A percentile compares a stretch with the other conserved stretches of the same genome.
Conservation (phyloP, 371 early-diverging fungal species). For the Smittium culicis region DNA sequence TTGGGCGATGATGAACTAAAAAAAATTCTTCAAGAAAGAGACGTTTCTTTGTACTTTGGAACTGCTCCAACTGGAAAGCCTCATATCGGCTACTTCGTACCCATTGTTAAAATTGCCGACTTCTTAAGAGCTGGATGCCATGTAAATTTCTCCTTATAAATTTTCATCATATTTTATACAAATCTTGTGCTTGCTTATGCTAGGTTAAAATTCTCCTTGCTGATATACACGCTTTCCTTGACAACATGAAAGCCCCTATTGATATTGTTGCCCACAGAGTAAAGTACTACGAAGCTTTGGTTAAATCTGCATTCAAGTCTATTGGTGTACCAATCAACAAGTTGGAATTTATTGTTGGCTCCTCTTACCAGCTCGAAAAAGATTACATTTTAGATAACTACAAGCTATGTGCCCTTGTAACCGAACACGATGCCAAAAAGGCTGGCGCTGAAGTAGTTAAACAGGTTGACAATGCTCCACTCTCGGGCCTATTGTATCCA, state of each 20-base stretch:
- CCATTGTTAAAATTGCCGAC: slow-evolving; percentile 97
- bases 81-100: slow-evolving; percentile 98
- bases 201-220: slow-evolving; percentile 83
- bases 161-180: neutral
- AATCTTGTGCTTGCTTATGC: neutral
- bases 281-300: slow-evolving; percentile 86
- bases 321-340: slow-evolving; percentile 87
- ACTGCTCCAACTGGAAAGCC: slow-evolving; percentile 98
- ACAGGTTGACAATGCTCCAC: slow-evolving; percentile 88
- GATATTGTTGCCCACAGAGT: slow-evolving; percentile 82
- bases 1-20: slow-evolving; percentile 86
- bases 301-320: slow-evolving; percentile 78
- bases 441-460: slow-evolving; percentile 99
- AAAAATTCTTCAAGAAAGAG: slow-evolving; percentile 72
- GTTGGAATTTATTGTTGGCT: slow-evolving; percentile 89
- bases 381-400: slow-evolving; percentile 94
- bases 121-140: slow-evolving; percentile 89
- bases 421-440: slow-evolving; percentile 95
- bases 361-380: slow-evolving; percentile 69
- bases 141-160: slow-evolving; percentile 24
- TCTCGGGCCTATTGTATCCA: slow-evolving; percentile 96
- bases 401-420: slow-evolving; percentile 73
- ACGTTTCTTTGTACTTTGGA: slow-evolving; percentile 98
- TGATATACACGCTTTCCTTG: slow-evolving; percentile 97
- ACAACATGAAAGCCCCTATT: slow-evolving; percentile 97